Evolutionary conservation across 1,139 yeast genomes (phyloP), one percentile per base, ranked within the genome.

Genomic region (Saccharomyces hybrid): DNA sequence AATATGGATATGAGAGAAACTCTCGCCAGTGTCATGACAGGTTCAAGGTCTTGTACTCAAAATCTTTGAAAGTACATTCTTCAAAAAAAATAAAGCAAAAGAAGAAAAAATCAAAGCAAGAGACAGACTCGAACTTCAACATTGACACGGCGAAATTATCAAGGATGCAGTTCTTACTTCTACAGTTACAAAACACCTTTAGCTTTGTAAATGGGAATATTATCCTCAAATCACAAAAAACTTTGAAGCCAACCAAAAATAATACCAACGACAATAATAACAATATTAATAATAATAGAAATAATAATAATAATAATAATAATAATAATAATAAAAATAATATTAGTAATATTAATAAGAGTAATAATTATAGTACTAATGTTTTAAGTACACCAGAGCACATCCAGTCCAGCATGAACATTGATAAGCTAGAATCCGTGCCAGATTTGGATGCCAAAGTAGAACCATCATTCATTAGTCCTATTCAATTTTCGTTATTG

Each of bases 21-120:
- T 55, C 59, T 9, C 55, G 66, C 47, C 66, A 63, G 52, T 62
- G 65, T 47, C 65, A 63, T 50, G 66, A 63, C 52, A 55, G 66
- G 47, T 63, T 62, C 47, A 62, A 60, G 49, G 64, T 63, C 11
- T 46, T 63, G 2, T 61, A 59, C 51, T 51, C 56, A 5, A 63
- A 59, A 55, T 60, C 61, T 7, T 51, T 47, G 26, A 60, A 54
- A 44, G 14, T 58, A n/a, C 53, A 53, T 44, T 1, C 34, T 31
- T 31, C 34, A 31, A 31, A 31, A 4, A 31, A 31, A 31, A 31
- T 31, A 31, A 31, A 31, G 2, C 34, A 31, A 4, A 31, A 31
- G 34, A 31, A 31, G 34, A 31, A 31, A 1, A 31, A 31, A 31
- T 13, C 34, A 31, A 31, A 31, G 3, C 34, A 31, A 31, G 34